Evolutionary conservation across 768 basidiomycete species (phyloP).

Genomic region (Tulasnella sp.): DNA sequence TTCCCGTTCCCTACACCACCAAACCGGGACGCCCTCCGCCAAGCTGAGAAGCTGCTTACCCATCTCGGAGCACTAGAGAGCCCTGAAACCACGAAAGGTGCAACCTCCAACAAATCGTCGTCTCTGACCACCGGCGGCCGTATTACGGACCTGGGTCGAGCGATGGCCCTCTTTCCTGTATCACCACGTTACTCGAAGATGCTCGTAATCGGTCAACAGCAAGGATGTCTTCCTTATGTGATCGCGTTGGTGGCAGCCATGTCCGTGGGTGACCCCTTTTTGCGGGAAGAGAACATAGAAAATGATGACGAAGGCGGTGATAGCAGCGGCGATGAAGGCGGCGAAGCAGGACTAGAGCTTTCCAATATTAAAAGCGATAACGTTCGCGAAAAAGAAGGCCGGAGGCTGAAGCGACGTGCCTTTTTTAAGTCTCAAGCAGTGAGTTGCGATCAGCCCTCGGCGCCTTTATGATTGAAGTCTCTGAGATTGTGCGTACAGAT

Average conservation of each 20-base stretch:
- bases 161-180: conserved; percentile 89
- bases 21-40: conserved; percentile 57
- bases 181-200: conserved; percentile 93
- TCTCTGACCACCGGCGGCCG: conserved; percentile 34
- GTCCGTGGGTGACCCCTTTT: conserved; percentile 91
- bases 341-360: conserved; percentile 32
- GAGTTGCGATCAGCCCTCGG: conserved; percentile 20
- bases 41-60: conserved; percentile 70
- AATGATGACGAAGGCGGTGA: conserved; percentile 25
- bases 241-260: conserved; percentile 83
- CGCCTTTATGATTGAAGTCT: neutral
- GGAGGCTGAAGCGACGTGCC: conserved; percentile 51
- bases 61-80: conserved; percentile 70
- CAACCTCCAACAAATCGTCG: conserved; percentile 15
- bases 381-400: conserved; percentile 43
- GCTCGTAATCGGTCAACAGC: conserved; percentile 75
- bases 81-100: conserved; percentile 25
- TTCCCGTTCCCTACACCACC: conserved; percentile 98
- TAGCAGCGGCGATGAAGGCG: conserved; percentile 36
- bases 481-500: conserved; percentile 36
- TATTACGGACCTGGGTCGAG: conserved; percentile 82
- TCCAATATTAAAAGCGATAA: conserved; percentile 38
- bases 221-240: conserved; percentile 85
- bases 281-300: conserved; percentile 55
- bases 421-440: conserved; percentile 81